phyloP scores from a whole-genome alignment of 768 basidiomycete genomes.

The Amanita pallidorosea region DNA sequence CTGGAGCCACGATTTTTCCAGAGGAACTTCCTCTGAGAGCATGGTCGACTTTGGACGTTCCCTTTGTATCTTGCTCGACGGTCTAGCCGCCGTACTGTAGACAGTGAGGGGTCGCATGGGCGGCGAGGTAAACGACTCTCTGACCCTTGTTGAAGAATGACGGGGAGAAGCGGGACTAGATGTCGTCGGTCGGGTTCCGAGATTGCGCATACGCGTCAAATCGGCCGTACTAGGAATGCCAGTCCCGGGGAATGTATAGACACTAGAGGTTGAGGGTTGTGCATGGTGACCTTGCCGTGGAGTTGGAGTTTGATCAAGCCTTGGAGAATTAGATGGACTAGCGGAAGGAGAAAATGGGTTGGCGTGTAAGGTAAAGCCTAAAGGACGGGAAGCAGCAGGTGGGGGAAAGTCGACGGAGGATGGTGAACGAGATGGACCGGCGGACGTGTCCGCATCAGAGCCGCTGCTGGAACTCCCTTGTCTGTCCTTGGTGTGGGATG shows the following conservation, averaged over 20 bases:
- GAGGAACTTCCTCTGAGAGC: slow-evolving; percentile 20
- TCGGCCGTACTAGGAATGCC: slow-evolving; percentile 30
- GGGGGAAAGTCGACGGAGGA: slow-evolving; percentile 26
- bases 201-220: slow-evolving; percentile 28
- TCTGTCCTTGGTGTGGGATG: slow-evolving; percentile 17
- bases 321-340: slow-evolving; percentile 34
- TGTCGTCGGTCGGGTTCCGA: slow-evolving; percentile 23
- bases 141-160: slow-evolving; percentile 27
- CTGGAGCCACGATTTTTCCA: slow-evolving; percentile 58
- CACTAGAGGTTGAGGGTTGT: slow-evolving; percentile 17
- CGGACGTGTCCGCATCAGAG: slow-evolving; percentile 18
- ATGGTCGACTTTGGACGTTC: slow-evolving; percentile 43
- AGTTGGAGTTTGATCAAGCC: slow-evolving; percentile 18
- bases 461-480: slow-evolving; percentile 11
- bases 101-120: slow-evolving; percentile 47
- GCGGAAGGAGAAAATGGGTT: slow-evolving; percentile 46
- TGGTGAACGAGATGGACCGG: slow-evolving; percentile 22
- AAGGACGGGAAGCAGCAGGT: slow-evolving; percentile 32
- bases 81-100: slow-evolving; percentile 35
- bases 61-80: slow-evolving; percentile 25
- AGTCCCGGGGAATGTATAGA: slow-evolving; percentile 24
- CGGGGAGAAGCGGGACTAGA: slow-evolving; percentile 12
- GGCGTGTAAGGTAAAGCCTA: slow-evolving; percentile 19
- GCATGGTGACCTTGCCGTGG: slow-evolving; percentile 15
- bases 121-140: slow-evolving; percentile 51